Conservation (phyloP, 805 yeast species). For the Wickerhamiella kurtzmanii region DNA sequence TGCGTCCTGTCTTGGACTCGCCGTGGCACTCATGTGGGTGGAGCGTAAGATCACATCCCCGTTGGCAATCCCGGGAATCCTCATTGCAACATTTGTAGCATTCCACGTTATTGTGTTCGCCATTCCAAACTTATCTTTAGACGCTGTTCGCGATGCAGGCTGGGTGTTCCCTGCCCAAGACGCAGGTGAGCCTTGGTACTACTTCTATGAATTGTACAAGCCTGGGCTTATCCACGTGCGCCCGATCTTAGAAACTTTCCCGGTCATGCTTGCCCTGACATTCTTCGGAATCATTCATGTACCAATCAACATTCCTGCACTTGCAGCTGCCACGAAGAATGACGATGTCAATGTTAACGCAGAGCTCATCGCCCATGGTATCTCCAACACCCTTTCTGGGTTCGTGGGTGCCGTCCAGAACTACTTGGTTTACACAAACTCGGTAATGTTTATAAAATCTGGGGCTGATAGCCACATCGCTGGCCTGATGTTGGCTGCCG, state of each 20-base stretch:
- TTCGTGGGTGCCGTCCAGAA: constrained; percentile 79
- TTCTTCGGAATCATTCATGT: constrained; percentile 94
- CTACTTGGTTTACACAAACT: constrained; percentile 87
- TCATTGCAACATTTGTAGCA: constrained; percentile 51
- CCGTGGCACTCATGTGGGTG: constrained; percentile 44
- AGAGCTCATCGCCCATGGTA: constrained; percentile 90
- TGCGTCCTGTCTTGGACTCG: constrained; percentile 54
- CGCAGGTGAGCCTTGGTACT: constrained; percentile 71
- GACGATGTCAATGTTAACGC: constrained; percentile 73
- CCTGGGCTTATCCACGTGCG: constrained; percentile 64
- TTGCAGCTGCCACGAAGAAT: constrained; percentile 80
- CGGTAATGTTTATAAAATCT: constrained; percentile 79
- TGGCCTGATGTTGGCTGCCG: constrained; percentile 75
- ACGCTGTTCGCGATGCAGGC: constrained; percentile 52
- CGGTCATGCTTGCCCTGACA: constrained; percentile 90
- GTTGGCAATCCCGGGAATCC: constrained; percentile 65
- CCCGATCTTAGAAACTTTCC: constrained; percentile 52
- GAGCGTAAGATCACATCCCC: constrained; percentile 54
- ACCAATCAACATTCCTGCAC: constrained; percentile 94
- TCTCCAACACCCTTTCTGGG: constrained; percentile 78
- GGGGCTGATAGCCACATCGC: constrained; percentile 87
- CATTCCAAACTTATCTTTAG: constrained; percentile 53
- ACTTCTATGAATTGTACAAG: constrained; percentile 62
- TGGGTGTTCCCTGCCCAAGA: constrained; percentile 70
- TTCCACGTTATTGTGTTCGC: constrained; percentile 58